phyloP scores from a whole-genome alignment of 805 yeast genomes.

The Zygoascus flipseniorum region DNA sequence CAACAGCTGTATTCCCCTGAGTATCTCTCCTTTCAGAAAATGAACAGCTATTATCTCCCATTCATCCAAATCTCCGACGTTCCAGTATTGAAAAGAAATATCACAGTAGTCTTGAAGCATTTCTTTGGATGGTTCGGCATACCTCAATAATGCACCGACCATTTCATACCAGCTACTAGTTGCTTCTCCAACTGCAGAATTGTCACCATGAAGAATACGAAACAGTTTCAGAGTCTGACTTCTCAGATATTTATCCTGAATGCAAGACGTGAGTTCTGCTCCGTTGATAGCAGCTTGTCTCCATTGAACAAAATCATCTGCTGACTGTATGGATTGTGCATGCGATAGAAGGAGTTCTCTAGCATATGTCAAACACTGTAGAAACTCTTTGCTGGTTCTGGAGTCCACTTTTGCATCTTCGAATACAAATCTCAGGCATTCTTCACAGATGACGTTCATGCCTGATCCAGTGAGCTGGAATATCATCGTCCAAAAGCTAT shows the following conservation, averaged over 20 bases:
- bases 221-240: constrained; percentile 18
- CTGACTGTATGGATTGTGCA: constrained; percentile 13
- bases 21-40: constrained; percentile 20
- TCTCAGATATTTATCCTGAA: constrained; percentile 14
- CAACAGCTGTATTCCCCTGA: constrained; percentile 17
- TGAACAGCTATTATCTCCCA: constrained; percentile 26
- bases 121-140: constrained; percentile 23
- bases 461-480: background rate
- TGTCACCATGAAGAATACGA: constrained; percentile 23
- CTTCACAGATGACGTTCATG: background rate
- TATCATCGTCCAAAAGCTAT: background rate
- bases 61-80: constrained; percentile 19
- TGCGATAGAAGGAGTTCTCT: constrained; percentile 19
- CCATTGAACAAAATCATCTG: constrained; percentile 22
- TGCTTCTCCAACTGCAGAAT: constrained; percentile 17
- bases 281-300: constrained; percentile 18
- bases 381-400: background rate
- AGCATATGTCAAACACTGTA: constrained; percentile 11
- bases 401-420: background rate
- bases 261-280: constrained; percentile 10
- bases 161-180: constrained; percentile 27
- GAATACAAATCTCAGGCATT: background rate
- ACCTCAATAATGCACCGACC: constrained; percentile 22
- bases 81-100: constrained; percentile 13
- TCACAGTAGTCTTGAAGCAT: constrained; percentile 23